Conservation (phyloP, 257 asterid genomes). For the Lantana camara region DNA sequence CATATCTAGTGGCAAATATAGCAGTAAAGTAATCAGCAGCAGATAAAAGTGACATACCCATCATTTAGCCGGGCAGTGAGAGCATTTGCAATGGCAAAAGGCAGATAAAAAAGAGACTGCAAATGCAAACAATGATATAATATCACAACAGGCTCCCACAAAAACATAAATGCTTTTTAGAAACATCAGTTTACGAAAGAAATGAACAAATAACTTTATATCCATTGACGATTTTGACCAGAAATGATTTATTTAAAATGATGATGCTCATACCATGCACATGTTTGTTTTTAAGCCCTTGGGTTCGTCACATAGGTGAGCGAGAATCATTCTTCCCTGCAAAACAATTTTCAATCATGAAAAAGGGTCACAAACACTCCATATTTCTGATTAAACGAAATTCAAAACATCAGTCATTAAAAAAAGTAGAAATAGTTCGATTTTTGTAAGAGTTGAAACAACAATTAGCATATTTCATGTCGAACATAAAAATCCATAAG, state of each 20-base stretch:
- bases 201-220: not conserved
- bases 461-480: not conserved
- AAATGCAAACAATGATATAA: slow-evolving; percentile 24
- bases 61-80: slow-evolving; percentile 89
- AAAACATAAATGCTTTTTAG: not conserved
- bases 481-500: slow-evolving; percentile 6
- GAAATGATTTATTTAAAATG: slow-evolving; percentile 11
- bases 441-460: not conserved
- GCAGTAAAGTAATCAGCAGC: slow-evolving; percentile 4
- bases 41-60: slow-evolving; percentile 50
- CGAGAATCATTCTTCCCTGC: slow-evolving; percentile 94
- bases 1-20: not conserved
- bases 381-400: slow-evolving; percentile 3
- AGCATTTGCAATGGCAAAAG: slow-evolving; percentile 88
- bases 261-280: slow-evolving; percentile 74
- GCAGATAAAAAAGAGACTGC: slow-evolving; percentile 88
- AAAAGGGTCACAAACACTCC: not conserved
- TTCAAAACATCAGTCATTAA: not conserved
- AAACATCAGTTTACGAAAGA: not conserved
- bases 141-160: slow-evolving; percentile 12
- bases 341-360: slow-evolving; percentile 27
- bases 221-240: not conserved
- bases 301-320: slow-evolving; percentile 95
- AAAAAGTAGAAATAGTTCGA: not conserved
- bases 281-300: slow-evolving; percentile 95